Percentiles rank a stretch among this genome's conserved stretches.
Evolutionary conservation across 2,329 filamentous ascomycete genomes (phyloP).

Genomic region (Cercospora brassicicola): DNA sequence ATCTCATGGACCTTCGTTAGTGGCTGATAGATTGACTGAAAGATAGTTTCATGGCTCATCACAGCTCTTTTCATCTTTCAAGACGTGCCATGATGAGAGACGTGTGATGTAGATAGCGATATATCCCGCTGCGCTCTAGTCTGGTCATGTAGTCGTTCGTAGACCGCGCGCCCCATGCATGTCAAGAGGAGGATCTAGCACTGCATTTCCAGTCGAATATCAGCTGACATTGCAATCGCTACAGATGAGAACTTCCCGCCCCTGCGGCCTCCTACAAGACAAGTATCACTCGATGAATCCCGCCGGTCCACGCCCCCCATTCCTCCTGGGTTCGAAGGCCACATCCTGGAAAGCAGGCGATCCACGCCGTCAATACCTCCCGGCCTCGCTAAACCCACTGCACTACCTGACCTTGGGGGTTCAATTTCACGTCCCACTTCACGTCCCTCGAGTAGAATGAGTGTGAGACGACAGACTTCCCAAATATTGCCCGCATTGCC

Average conservation of each 20-base stretch:
- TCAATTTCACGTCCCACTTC: slow-evolving; percentile 30
- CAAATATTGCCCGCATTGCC: slow-evolving; percentile 44
- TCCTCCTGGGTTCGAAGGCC: slow-evolving; percentile 40
- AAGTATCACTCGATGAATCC: slow-evolving; percentile 33
- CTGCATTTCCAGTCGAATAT: neutral
- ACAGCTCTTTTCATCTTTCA: slow-evolving; percentile 26
- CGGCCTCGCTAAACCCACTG: slow-evolving; percentile 41
- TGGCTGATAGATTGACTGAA: slow-evolving; percentile 41
- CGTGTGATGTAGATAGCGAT: slow-evolving; percentile 25
- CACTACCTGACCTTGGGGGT: slow-evolving; percentile 33
- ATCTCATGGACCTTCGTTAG: slow-evolving; percentile 34
- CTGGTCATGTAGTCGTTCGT: neutral
- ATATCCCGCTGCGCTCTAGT: neutral
- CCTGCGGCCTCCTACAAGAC: slow-evolving; percentile 27
- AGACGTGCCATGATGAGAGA: slow-evolving; percentile 30
- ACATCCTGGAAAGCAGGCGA: slow-evolving; percentile 41
- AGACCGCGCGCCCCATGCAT: slow-evolving; percentile 26
- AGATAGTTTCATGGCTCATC: slow-evolving; percentile 34
- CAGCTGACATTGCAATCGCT: slow-evolving; percentile 17
- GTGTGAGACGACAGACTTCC: slow-evolving; percentile 35
- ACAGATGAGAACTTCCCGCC: slow-evolving; percentile 37
- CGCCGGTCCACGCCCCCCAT: slow-evolving; percentile 39
- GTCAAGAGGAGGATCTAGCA: slow-evolving; percentile 26
- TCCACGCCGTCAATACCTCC: slow-evolving; percentile 50
- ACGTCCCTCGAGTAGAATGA: slow-evolving; percentile 40